These are phyloP conservation scores for Lachancea dasiensis DNA, from an alignment of 805 yeast species.

Conservation along the genomic window DNA sequence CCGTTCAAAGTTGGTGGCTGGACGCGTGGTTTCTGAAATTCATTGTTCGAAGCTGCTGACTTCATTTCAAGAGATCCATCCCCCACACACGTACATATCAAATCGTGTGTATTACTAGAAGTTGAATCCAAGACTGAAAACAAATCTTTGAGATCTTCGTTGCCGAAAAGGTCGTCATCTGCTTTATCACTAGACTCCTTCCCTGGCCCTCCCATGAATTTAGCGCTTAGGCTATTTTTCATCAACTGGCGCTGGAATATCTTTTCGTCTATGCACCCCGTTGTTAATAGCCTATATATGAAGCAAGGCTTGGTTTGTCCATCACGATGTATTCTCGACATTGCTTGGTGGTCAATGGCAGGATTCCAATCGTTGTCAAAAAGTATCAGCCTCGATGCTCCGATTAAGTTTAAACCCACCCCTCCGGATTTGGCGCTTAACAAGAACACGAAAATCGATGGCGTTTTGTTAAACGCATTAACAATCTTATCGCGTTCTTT, in stretches of 20 bases:
- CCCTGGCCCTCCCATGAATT: conserved; percentile 44
- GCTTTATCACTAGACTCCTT: conserved; percentile 30
- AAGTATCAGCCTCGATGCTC: conserved; percentile 78
- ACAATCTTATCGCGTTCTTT: conserved; percentile 62
- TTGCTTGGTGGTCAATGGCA: conserved; percentile 83
- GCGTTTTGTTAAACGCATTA: conserved; percentile 53
- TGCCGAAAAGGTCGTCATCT: conserved; percentile 61
- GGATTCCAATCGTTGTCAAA: conserved; percentile 99
- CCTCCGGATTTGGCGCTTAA: conserved; percentile 93
- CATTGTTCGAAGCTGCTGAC: conserved; percentile 7
- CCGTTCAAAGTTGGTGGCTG: conserved; percentile 20
- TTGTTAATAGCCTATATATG: conserved; percentile 75
- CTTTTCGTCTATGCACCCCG: conserved; percentile 92
- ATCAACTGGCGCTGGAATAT: conserved; percentile 86
- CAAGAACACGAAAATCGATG: conserved; percentile 55
- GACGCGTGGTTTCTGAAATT: background rate
- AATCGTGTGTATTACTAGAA: conserved; percentile 68
- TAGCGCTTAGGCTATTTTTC: conserved; percentile 72
- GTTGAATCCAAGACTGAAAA: conserved; percentile 53
- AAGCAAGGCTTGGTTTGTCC: conserved; percentile 78
- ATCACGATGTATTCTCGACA: conserved; percentile 93
- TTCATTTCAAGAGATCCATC: conserved; percentile 32
- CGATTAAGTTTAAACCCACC: conserved; percentile 80
- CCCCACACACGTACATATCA: conserved; percentile 61
- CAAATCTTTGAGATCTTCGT: conserved; percentile 63